These are phyloP conservation scores for Aeminium ludgeri DNA, from an alignment of 495 filamentous ascomycete genomes.

Conservation along the genomic window DNA sequence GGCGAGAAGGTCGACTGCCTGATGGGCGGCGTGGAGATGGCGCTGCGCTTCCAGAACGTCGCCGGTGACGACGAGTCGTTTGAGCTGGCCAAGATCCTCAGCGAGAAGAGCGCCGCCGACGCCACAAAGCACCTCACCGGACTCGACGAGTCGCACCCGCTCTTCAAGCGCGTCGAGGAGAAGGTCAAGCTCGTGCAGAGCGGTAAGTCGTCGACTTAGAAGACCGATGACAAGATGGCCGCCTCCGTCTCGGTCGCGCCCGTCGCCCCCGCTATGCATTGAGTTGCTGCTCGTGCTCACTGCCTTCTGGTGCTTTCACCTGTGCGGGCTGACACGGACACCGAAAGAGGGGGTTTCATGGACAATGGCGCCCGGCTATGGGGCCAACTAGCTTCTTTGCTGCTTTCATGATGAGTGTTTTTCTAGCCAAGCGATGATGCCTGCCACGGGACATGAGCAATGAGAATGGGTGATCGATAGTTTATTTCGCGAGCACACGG, in stretches of 20 bases:
- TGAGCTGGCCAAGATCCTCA: conserved; percentile 69
- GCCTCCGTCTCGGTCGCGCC: not conserved
- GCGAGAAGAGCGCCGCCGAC: conserved; percentile 46
- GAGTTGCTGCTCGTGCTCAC: not conserved
- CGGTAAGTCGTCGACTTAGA: no score
- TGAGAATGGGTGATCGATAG: no score
- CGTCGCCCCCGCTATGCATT: no score
- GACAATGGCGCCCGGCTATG: no score
- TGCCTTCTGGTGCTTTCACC: no score
- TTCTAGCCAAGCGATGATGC: no score
- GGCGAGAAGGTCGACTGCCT: conserved; percentile 53
- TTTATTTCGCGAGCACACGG: no score
- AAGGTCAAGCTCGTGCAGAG: conserved; percentile 65
- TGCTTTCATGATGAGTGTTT: no score
- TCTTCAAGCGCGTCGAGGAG: conserved; percentile 53
- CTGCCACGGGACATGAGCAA: no score
- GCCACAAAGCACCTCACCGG: conserved; percentile 58
- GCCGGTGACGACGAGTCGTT: conserved; percentile 71
- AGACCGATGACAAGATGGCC: not conserved
- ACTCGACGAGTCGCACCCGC: conserved; percentile 49
- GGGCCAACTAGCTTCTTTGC: no score
- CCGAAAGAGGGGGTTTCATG: no score
- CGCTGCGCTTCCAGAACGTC: conserved; percentile 83
- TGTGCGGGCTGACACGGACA: no score
- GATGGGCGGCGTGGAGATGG: conserved; percentile 64